These are phyloP conservation scores for Geotrichum reessii DNA, from an alignment of 1,139 yeast genomes.

Conservation along the genomic window DNA sequence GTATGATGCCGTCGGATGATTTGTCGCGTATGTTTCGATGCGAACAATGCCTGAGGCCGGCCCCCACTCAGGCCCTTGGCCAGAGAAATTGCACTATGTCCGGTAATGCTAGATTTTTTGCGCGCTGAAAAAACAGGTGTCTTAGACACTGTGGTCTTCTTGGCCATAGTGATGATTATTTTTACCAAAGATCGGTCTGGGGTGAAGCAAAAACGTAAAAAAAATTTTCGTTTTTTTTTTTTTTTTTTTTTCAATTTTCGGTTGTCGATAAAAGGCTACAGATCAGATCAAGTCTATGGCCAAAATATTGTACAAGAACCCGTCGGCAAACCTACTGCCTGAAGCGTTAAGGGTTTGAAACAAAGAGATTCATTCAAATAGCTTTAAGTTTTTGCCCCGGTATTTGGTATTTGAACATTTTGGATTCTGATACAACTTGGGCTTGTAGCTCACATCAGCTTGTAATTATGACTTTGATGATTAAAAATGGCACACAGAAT, in stretches of 20 bases:
- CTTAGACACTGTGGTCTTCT: not conserved
- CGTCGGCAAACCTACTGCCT: too few relatives aligned
- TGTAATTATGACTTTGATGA: too few relatives aligned
- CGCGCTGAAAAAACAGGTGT: slow-evolving; percentile 12
- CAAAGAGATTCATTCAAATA: too few relatives aligned
- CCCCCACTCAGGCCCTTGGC: slow-evolving; percentile 11
- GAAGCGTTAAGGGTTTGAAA: too few relatives aligned
- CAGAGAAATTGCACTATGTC: slow-evolving; percentile 16
- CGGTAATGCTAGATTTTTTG: slow-evolving; percentile 15
- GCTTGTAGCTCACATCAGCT: too few relatives aligned
- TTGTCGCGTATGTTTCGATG: slow-evolving; percentile 28
- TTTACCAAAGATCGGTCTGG: not conserved
- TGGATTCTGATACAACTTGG: too few relatives aligned
- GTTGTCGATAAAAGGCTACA: too few relatives aligned
- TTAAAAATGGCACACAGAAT: too few relatives aligned
- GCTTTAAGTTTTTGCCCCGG: too few relatives aligned
- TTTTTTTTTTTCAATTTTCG: not conserved
- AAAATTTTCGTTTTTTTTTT: not conserved
- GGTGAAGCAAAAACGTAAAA: not conserved
- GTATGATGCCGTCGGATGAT: slow-evolving; percentile 37
- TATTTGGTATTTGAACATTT: too few relatives aligned
- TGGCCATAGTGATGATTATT: not conserved
- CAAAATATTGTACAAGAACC: too few relatives aligned
- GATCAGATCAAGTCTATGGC: too few relatives aligned
- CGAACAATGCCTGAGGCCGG: slow-evolving; percentile 10